A percentile compares a stretch with the other conserved stretches of the same genome.
These are phyloP conservation scores for Jacaranda mimosifolia DNA, from an alignment of 257 asterid species.

Conservation along the genomic window DNA sequence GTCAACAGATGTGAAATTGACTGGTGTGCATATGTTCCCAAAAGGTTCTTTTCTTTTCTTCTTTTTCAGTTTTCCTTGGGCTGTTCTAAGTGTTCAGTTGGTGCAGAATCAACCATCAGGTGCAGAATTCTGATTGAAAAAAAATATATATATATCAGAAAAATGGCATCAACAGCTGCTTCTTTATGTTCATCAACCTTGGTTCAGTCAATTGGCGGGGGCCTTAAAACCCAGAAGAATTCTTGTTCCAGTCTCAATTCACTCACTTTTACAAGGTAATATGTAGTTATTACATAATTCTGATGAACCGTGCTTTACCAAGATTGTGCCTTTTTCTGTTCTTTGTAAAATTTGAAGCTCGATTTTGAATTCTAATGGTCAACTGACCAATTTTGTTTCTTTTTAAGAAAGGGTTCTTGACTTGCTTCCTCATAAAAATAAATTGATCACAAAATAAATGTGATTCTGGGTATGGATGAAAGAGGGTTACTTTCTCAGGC, in stretches of 20 bases:
- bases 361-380: conserved; percentile 23
- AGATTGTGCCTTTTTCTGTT: background rate
- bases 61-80: no score
- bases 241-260: conserved; percentile 59
- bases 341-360: background rate
- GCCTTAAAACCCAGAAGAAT: conserved; percentile 52
- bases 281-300: background rate
- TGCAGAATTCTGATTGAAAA: conserved; percentile 25
- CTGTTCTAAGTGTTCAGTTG: no score
- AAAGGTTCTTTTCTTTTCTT: no score
- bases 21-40: no score
- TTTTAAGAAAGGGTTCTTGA: conserved; percentile 17
- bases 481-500: no score
- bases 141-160: background rate
- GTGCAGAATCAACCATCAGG: background rate
- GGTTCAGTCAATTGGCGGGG: conserved; percentile 67
- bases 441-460: background rate
- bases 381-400: conserved; percentile 15
- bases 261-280: conserved; percentile 61
- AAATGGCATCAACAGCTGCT: conserved; percentile 79
- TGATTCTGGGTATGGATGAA: background rate
- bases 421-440: background rate
- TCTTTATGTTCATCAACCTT: conserved; percentile 87
- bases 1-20: no score
- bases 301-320: background rate